Percentiles rank a stretch among this genome's conserved stretches.
phyloP scores from a whole-genome alignment of 2,329 filamentous ascomycete genomes.

The Atkinsonella texensis region DNA sequence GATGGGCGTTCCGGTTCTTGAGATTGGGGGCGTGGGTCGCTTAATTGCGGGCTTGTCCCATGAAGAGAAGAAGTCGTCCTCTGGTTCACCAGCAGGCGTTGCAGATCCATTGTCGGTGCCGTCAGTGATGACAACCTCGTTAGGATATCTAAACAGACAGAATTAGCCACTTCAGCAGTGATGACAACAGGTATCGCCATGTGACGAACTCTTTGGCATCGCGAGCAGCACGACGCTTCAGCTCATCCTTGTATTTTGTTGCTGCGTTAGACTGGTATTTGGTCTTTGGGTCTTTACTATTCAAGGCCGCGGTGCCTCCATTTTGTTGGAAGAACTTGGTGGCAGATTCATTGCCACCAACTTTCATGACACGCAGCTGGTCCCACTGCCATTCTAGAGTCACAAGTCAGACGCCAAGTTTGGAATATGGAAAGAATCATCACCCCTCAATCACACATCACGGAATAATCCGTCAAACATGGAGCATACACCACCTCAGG shows the following conservation, averaged over 20 bases:
- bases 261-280: constrained; percentile 95
- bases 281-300: constrained; percentile 91
- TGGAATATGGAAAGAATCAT: constrained; percentile 4
- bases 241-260: constrained; percentile 94
- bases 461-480: constrained; percentile 1
- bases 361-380: constrained; percentile 93
- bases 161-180: constrained; percentile 13
- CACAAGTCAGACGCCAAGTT: constrained; percentile 3
- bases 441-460: not conserved
- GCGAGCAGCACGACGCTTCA: constrained; percentile 70
- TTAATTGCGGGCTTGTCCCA: constrained; percentile 99
- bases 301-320: constrained; percentile 82
- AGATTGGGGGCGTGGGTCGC: constrained; percentile 85
- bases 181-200: not conserved
- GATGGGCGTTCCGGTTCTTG: constrained; percentile 72
- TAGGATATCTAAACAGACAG: constrained; percentile 51
- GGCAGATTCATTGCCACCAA: constrained; percentile 93
- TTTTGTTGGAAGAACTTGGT: constrained; percentile 98
- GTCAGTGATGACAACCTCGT: constrained; percentile 77
- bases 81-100: constrained; percentile 71
- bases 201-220: constrained; percentile 69
- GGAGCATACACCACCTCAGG: too few relatives aligned
- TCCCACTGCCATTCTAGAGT: constrained; percentile 91
- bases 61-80: constrained; percentile 97
- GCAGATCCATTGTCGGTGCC: constrained; percentile 53